phyloP scores from a whole-genome alignment of 805 yeast genomes.

The Komagataella ulmi region DNA sequence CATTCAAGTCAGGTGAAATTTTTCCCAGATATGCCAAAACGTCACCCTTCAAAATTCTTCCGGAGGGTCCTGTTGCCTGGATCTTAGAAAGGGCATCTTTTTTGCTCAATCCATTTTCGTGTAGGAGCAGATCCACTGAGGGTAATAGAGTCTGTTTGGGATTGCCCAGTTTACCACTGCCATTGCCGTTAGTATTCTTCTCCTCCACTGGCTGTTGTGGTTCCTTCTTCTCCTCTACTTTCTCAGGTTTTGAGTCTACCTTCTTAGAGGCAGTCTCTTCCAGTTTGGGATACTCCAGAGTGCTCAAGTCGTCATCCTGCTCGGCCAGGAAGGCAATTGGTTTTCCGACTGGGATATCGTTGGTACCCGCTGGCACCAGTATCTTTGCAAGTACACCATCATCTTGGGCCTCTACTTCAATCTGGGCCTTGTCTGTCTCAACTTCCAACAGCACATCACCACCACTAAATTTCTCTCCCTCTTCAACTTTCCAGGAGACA shows the following conservation, averaged over 20 bases:
- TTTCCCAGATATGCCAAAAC: constrained; percentile 73
- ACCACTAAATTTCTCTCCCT: constrained; percentile 56
- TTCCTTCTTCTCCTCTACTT: constrained; percentile 9
- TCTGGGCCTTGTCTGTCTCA: constrained; percentile 79
- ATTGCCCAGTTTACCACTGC: constrained; percentile 30
- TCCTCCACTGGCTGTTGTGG: constrained; percentile 8
- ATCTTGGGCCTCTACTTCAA: constrained; percentile 80
- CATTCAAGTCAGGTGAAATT: constrained; percentile 43
- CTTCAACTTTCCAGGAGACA: constrained; percentile 78
- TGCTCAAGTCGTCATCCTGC: constrained; percentile 65
- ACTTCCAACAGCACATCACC: constrained; percentile 79
- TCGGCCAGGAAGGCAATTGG: constrained; percentile 88
- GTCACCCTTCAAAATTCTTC: constrained; percentile 83
- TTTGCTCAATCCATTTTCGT: constrained; percentile 44
- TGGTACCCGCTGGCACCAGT: constrained; percentile 54
- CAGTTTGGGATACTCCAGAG: constrained; percentile 44
- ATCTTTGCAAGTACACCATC: constrained; percentile 86
- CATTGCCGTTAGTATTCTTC: constrained; percentile 6
- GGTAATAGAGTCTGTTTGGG: constrained; percentile 61
- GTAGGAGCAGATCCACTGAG: constrained; percentile 58
- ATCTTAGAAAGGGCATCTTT: constrained; percentile 64
- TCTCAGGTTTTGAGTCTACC: constrained; percentile 7
- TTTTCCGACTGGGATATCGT: constrained; percentile 71
- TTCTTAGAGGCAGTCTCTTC: constrained; percentile 13
- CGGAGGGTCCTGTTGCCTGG: constrained; percentile 79